Evolutionary conservation across 371 early-diverging fungal genomes (phyloP).

Genomic region (Blakeslea trispora): DNA sequence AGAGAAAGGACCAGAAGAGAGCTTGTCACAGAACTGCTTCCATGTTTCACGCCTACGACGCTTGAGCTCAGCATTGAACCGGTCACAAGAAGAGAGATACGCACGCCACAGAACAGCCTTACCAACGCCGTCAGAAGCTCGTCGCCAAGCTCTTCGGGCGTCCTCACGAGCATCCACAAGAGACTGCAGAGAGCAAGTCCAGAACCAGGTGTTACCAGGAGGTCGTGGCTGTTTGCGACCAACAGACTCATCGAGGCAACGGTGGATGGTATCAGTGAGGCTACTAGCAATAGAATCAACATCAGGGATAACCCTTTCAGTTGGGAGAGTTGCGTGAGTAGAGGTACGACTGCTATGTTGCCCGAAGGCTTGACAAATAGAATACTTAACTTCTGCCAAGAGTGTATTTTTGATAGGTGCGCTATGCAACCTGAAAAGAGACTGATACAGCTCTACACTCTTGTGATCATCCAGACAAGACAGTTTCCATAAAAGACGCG

Average conservation of each 20-base stretch:
- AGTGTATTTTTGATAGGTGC: background rate
- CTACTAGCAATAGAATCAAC: slow-evolving; percentile 1
- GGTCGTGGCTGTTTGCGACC: background rate
- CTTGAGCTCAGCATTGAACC: too few species aligned
- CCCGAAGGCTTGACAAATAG: too few species aligned
- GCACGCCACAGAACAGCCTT: too few species aligned
- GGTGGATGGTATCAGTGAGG: background rate
- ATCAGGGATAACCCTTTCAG: background rate
- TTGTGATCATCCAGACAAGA: slow-evolving; percentile 2
- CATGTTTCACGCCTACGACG: too few species aligned
- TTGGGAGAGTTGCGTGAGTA: background rate
- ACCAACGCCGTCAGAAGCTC: too few species aligned
- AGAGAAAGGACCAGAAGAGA: background rate
- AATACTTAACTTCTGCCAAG: background rate
- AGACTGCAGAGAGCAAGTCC: slow-evolving; percentile 5
- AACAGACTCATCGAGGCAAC: slow-evolving; percentile 7
- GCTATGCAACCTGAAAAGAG: background rate
- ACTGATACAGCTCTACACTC: background rate
- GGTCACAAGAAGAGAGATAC: too few species aligned
- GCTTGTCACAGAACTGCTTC: slow-evolving; percentile 12
- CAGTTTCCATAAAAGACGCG: slow-evolving; percentile 9
- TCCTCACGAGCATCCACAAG: too few species aligned
- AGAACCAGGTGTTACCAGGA: slow-evolving; percentile 6
- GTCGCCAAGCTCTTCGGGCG: too few species aligned
- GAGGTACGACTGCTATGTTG: background rate